Percentiles rank a stretch among this genome's conserved stretches.
These are phyloP conservation scores for Coriolopsis trogii DNA, from an alignment of 1,284 basidiomycete genomes.

Conservation along the genomic window DNA sequence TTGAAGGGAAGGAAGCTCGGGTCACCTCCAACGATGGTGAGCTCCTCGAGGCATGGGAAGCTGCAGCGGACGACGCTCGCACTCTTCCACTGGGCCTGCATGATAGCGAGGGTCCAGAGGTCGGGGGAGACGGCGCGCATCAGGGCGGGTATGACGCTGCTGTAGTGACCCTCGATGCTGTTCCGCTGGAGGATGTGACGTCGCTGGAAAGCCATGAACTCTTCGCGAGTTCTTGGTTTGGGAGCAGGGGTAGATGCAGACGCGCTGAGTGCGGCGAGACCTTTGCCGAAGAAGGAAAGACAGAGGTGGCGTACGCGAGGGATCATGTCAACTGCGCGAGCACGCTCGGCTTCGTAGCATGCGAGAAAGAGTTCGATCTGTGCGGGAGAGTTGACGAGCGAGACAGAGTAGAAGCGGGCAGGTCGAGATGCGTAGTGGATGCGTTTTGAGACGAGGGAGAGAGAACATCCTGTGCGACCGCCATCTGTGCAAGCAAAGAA, in stretches of 20 bases:
- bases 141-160: slow-evolving; percentile 16
- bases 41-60: slow-evolving; percentile 19
- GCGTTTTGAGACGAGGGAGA: slow-evolving; percentile 22
- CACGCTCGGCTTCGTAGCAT: slow-evolving; percentile 15
- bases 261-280: background rate
- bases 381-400: slow-evolving; percentile 15
- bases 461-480: slow-evolving; percentile 16
- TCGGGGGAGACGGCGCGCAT: slow-evolving; percentile 17
- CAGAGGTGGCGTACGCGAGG: slow-evolving; percentile 24
- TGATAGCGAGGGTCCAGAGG: slow-evolving; percentile 15
- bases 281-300: slow-evolving; percentile 18
- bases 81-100: slow-evolving; percentile 20
- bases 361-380: slow-evolving; percentile 20
- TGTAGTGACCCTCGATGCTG: slow-evolving; percentile 18
- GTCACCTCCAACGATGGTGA: slow-evolving; percentile 22
- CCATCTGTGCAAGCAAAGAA: slow-evolving; percentile 23
- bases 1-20: slow-evolving; percentile 20
- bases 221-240: slow-evolving; percentile 12
- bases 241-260: background rate
- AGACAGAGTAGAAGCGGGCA: slow-evolving; percentile 20
- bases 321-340: slow-evolving; percentile 11
- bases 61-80: slow-evolving; percentile 9
- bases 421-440: slow-evolving; percentile 20
- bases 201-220: slow-evolving; percentile 16
- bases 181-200: slow-evolving; percentile 17